Conservation (phyloP, 1,139 yeast species). For the Pichia sp. region DNA sequence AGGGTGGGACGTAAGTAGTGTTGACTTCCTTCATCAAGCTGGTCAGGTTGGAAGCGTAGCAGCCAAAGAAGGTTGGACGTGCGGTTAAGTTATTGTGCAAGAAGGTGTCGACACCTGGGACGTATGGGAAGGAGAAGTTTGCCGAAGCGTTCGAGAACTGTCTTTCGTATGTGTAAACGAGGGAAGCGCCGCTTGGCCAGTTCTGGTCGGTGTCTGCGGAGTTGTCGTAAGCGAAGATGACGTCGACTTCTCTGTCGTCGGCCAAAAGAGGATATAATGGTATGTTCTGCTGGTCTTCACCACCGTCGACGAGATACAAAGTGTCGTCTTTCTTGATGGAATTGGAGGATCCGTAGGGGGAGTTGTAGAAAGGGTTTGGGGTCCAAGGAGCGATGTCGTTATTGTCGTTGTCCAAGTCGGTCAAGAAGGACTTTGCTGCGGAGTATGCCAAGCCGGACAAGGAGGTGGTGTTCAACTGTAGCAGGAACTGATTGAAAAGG, state of each 20-base stretch:
- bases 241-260: conserved; percentile 66
- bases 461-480: conserved; percentile 54
- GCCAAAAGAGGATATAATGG: conserved; percentile 77
- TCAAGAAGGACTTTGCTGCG: conserved; percentile 42
- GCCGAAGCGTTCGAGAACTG: conserved; percentile 55
- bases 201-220: conserved; percentile 66
- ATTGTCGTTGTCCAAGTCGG: conserved; percentile 42
- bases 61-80: conserved; percentile 81
- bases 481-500: conserved; percentile 65
- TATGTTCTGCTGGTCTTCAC: conserved; percentile 75
- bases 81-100: conserved; percentile 54
- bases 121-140: conserved; percentile 73
- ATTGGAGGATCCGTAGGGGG: conserved; percentile 41
- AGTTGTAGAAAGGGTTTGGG: conserved; percentile 50
- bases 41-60: conserved; percentile 66
- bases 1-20: conserved; percentile 51
- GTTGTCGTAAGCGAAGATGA: conserved; percentile 78
- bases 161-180: conserved; percentile 62
- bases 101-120: conserved; percentile 72
- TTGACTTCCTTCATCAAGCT: conserved; percentile 36
- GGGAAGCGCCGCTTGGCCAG: conserved; percentile 80
- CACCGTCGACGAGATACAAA: conserved; percentile 79
- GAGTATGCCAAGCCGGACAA: conserved; percentile 45
- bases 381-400: conserved; percentile 35
- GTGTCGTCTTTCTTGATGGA: conserved; percentile 42